Evolutionary conservation across 2,329 filamentous ascomycete genomes (phyloP), one percentile per base, ranked within the genome.

Genomic region (Coniochaeta sp.): DNA sequence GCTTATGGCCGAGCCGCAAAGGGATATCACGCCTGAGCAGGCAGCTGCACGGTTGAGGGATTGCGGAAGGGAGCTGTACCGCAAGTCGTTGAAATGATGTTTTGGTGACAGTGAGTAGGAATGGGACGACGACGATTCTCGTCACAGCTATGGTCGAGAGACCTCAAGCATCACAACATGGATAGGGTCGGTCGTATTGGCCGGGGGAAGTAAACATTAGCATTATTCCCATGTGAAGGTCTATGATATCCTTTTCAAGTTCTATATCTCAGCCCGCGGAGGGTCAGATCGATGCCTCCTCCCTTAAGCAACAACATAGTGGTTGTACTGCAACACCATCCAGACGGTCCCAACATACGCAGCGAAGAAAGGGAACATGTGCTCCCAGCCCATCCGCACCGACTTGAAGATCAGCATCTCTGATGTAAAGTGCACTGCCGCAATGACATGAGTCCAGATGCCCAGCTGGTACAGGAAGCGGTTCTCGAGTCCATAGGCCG

Each of bases 11-110:
- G 95, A 99, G 77, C 93, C 95, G n/a, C 95, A 99, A 75, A 85
- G 95, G 61, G 95, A 99, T 72, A 98, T 99, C 68, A 99, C 95
- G 0, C 93, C 95, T 0, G 95, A 99, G 75, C 95, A 98, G 76
- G 95, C 95, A 1, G 89, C 95, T 16, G 86, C 85, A 28, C 86
- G 86, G 57, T 77, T 99, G 62, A 84, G 89, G 65, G 80, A 81
- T 61, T 93, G 91, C 64, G 90, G 86, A 3, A 92, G 92, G 17
- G 85, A 91, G 71, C 76, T 99, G 63, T 98, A 99, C 71, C 85
- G 95, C 65, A 91, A 88, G 71, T 82, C 77, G 65, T 67, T 86
- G 47, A 64, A 64, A 58, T 64, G 55, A 57, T 7, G n/a, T 16
- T 14, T 57, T 4, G 17, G 16, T 40, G 38, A 17, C 38, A 5